These are phyloP conservation scores for Stagonosporopsis chrysanthemi DNA, from an alignment of 2,329 filamentous ascomycete genomes.

Conservation along the genomic window DNA sequence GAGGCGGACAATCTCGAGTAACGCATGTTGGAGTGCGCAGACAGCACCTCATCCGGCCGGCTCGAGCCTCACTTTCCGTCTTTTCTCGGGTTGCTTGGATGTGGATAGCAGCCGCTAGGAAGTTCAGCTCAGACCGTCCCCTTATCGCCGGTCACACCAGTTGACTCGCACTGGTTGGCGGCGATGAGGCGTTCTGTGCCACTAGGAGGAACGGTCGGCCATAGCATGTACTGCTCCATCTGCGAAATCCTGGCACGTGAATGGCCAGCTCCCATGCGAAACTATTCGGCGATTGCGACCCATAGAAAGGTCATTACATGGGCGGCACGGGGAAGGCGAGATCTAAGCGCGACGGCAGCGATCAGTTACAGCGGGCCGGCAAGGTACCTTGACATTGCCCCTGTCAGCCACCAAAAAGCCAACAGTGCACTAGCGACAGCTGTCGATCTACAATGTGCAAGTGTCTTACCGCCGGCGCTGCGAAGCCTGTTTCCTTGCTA, in stretches of 20 bases:
- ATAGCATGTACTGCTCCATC: neutral
- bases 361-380: constrained; percentile 26
- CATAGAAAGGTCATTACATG: neutral
- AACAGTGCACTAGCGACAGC: constrained; percentile 33
- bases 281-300: constrained; percentile 2
- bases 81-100: neutral
- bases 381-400: constrained; percentile 23
- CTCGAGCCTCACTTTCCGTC: neutral
- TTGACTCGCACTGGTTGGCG: neutral
- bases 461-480: constrained; percentile 24
- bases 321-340: constrained; percentile 16
- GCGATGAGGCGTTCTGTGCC: constrained; percentile 31
- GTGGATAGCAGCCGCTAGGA: neutral
- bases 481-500: constrained; percentile 16
- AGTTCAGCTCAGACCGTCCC: neutral
- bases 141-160: neutral
- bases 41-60: neutral
- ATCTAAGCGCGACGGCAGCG: constrained; percentile 17
- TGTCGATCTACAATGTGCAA: constrained; percentile 28
- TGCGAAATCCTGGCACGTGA: neutral
- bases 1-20: constrained; percentile 11
- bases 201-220: constrained; percentile 18
- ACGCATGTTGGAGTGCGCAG: neutral
- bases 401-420: constrained; percentile 37
- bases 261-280: constrained; percentile 10